Base-by-base conservation (phyloP, 257 asterid genomes). In the Eucommia ulmoides region DNA sequence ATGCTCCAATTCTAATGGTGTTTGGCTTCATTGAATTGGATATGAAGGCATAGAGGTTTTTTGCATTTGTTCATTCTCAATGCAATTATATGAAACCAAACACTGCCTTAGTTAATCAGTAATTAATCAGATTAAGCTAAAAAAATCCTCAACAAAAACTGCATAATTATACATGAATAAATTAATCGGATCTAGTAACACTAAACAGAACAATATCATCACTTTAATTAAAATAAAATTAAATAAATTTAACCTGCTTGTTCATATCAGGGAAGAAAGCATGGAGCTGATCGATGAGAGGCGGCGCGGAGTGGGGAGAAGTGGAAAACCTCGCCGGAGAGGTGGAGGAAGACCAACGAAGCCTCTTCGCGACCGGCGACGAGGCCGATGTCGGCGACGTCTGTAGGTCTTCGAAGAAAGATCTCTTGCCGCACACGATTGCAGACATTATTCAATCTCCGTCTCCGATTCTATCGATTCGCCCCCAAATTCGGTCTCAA, bases 391-490 rank as follows among this genome's bases (percentile, higher is more conserved):
- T 51, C 49, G 93, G 84, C 24, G 84, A 74, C 41, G 79, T 49
- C 48, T 81, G 84, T 23, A 69, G 56, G 15, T 81, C 97, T 47
- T 87, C 94, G 56, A 76, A 72, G 79, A 80, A 87, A 11, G 88
- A 78, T 65, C 97, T 70, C 84, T 87, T 87, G 18, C 94, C 85
- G 24, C 84, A 87, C 47, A 87, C 75, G 8, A 77, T 49, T 5
- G 93, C 88, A 71, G 97, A 78, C 97, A 87, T 87, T 24, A 58
- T 76, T 41, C 3, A 33, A 45, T 45, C 51, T 24, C 20, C 20
- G 48, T 42, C 44, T 35, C n/a, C 44, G 11, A 15, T 35, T 11
- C n/a, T 15, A 35, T 35, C 44, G 15, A 35, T 35, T 35, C 44
- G 16, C 11, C 44, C 44, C 44, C n/a, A 2, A 15, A 2, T 35